Base-by-base conservation (phyloP, 495 filamentous ascomycete genomes). In the Viridothelium virens region DNA sequence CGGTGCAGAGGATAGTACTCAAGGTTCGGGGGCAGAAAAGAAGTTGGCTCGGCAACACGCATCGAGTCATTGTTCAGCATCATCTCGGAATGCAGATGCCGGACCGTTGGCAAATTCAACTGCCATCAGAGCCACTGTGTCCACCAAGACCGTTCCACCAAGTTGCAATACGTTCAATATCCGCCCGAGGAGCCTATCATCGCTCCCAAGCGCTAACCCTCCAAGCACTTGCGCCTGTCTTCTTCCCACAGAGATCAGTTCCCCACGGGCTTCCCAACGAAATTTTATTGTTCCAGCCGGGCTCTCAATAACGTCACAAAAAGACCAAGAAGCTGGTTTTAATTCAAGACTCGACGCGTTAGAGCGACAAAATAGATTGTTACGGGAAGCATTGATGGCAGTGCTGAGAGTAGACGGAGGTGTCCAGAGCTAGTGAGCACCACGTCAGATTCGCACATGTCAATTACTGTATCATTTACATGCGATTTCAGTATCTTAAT, bases 381-480 rank as follows among this genome's bases (percentile, higher is more conserved):
- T 76, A 11, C 68, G 69, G 18, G 73, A 73, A 11, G 74, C 74
- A 0, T 61, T 76, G 31, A 68, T 67, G 47, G 74, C 74, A 6
- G 73, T 76, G 34, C 64, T 76, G 2, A 64, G 66, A 56, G 72
- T 69, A 9, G 68, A 66, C 53, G 72, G 70, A 10, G 36, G 47
- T 11, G 62, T 75, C 18, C 70, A 71, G 33, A 2, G 31, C 7
- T 53, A 25, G 25, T 25, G 1, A 25, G 25, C 25, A 25, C 25
- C 25, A 25, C 25, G 25, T 25, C 25, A 25, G 25, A 25, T 25
- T 25, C 25, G 25, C 25, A 25, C 25, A 25, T 25, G 25, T 25
- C 25, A 25, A 25, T 25, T 1, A 25, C 25, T 25, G 25, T 25
- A 25, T 25, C 25, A 25, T 25, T 25, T 25, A 25, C 25, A 25